Evolutionary conservation across 176 grass and related monocot species (phyloP).

Genomic region (Oryza coarctata): DNA sequence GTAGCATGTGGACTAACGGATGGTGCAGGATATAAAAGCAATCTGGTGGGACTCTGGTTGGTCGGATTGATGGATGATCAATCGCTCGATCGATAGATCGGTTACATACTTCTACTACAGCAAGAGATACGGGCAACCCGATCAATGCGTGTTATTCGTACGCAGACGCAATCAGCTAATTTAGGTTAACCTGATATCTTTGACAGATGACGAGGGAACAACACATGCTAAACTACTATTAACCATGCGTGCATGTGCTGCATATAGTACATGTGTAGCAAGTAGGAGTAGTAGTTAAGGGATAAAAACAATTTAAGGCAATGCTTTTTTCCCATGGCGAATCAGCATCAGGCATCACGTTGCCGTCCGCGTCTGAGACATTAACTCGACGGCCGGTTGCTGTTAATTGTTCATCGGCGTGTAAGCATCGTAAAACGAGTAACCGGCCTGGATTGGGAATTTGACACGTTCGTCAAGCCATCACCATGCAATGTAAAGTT

Average conservation of each 20-base stretch:
- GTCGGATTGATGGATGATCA: conserved; percentile 7
- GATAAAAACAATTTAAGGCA: background rate
- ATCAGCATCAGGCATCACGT: background rate
- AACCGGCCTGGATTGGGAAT: background rate
- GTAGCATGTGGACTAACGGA: conserved; percentile 38
- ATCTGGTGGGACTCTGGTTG: conserved; percentile 41
- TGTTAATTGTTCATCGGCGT: background rate
- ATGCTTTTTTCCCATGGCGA: background rate
- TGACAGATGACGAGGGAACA: background rate
- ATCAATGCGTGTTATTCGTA: background rate
- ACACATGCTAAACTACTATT: background rate
- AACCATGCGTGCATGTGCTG: background rate
- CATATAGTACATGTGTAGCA: background rate
- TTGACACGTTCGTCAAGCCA: background rate
- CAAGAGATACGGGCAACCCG: too few species aligned
- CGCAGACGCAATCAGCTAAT: background rate
- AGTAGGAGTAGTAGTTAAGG: background rate
- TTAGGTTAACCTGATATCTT: background rate
- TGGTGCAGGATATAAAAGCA: conserved; percentile 27
- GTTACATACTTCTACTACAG: background rate
- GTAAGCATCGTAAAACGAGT: conserved; percentile 17
- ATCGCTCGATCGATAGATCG: background rate
- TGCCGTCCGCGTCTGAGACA: background rate
- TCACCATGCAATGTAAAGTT: background rate
- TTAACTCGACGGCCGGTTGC: background rate